Base-by-base conservation (phyloP, 768 basidiomycete genomes). In the Amyloporia xantha region DNA sequence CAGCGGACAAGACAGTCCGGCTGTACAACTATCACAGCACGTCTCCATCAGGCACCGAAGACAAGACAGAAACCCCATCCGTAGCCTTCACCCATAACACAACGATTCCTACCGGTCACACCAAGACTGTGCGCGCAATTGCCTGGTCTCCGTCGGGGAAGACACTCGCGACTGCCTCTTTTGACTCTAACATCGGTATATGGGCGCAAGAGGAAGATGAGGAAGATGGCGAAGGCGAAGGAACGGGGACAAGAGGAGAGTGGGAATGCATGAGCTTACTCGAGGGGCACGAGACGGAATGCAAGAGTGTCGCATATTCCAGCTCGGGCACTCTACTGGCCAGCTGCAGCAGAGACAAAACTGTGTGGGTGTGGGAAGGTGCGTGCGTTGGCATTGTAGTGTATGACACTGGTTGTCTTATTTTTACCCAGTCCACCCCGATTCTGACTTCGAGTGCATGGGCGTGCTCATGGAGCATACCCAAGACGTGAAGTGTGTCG, bases 291-390 rank as follows among this genome's bases (percentile, higher is more conserved):
- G 95, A 97, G 63, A 93, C 84, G 9, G 95, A 99, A 64, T 97
- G 94, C 71, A 98, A 98, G 71, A 77, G 84, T 48, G 87, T 94
- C 0, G 86, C 81, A 3, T 97, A 86, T 66, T 91, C 86, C 10
- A 70, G 71, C 28, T 79, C 82, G n/a, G 84, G 79, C 1, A 83
- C 76, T 2, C 66, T 96, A 21, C 72, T 99, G n/a, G 96, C 95
- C 7, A 93, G 86, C 53, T 97, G 94, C 62, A 88, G 89, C 56
- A 74, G 96, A 51, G 96, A 98, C 69, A 99, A 98, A 71, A 91
- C 91, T 4, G 93, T 98, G 0, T 98, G 96, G 96, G 79, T 99
- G 28, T 99, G 96, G 95, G 95, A 97, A 76, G 91, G 94, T 86
- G 61, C 59, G 70, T 59, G n/a, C 11, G 17, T 2, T 47, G n/a